A percentile compares a stretch with the other conserved stretches of the same genome.
phyloP scores from a whole-genome alignment of 2,329 filamentous ascomycete species.

The Tricladium varicosporioides region DNA sequence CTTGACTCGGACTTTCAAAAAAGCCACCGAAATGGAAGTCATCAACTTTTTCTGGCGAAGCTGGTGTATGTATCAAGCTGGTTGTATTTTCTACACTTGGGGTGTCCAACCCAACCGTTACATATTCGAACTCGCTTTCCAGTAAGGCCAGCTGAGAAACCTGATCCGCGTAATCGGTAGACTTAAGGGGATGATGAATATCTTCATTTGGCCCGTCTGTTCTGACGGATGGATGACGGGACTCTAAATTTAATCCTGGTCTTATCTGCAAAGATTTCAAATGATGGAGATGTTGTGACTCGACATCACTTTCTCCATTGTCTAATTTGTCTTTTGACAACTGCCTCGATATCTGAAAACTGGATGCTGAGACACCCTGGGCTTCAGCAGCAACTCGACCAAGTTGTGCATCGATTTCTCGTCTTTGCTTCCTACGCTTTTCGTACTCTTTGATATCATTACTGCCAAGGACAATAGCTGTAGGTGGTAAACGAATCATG shows the following conservation, averaged over 20 bases:
- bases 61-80: background rate
- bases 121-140: background rate
- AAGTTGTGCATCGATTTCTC: conserved; percentile 9
- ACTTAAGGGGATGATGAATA: too few species aligned
- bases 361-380: background rate
- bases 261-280: too few species aligned
- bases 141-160: background rate
- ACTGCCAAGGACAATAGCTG: conserved; percentile 24
- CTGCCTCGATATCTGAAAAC: background rate
- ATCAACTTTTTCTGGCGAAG: conserved; percentile 25
- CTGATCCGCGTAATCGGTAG: background rate
- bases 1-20: conserved; percentile 21
- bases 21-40: conserved; percentile 32
- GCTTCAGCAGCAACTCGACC: conserved; percentile 5
- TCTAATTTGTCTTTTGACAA: background rate
- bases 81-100: conserved; percentile 4
- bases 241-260: background rate
- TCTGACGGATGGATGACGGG: too few species aligned
- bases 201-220: too few species aligned
- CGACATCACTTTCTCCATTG: too few species aligned
- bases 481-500: conserved; percentile 31
- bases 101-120: background rate
- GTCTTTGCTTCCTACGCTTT: conserved; percentile 16
- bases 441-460: conserved; percentile 29
- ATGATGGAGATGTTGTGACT: too few species aligned